phyloP scores from a whole-genome alignment of 2,329 filamentous ascomycete species.

The Nemania diffusa region DNA sequence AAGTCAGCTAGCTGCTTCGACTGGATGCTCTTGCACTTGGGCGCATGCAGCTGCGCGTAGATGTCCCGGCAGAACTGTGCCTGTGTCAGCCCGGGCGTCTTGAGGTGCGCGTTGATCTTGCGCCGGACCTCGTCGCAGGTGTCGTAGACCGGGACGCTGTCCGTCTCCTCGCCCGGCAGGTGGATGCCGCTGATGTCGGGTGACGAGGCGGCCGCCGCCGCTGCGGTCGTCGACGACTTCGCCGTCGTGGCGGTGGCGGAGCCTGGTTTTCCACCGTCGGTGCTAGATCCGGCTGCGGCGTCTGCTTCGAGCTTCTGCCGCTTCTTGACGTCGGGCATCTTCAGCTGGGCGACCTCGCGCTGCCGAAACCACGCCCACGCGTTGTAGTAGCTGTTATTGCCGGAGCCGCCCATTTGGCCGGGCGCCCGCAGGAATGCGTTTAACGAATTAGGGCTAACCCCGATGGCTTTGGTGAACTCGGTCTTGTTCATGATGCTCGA shows the following conservation, averaged over 20 bases:
- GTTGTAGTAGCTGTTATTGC: slow-evolving; percentile 28
- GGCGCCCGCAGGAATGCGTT: slow-evolving; percentile 35
- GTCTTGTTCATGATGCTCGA: slow-evolving; percentile 42
- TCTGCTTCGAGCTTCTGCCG: slow-evolving; percentile 38
- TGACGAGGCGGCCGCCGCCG: slow-evolving; percentile 14
- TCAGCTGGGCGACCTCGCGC: slow-evolving; percentile 40
- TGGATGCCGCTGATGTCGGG: slow-evolving; percentile 54
- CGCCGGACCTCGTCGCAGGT: slow-evolving; percentile 66
- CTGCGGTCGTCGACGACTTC: no score
- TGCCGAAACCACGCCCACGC: slow-evolving; percentile 43
- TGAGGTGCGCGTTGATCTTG: slow-evolving; percentile 65
- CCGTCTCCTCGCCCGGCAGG: slow-evolving; percentile 57
- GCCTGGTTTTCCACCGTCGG: neutral
- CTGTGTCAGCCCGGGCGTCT: slow-evolving; percentile 57
- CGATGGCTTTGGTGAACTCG: slow-evolving; percentile 40
- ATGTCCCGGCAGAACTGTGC: slow-evolving; percentile 60
- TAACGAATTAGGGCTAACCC: slow-evolving; percentile 23
- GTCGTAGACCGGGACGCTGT: slow-evolving; percentile 62
- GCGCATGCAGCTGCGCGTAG: slow-evolving; percentile 50
- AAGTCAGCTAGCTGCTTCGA: slow-evolving; percentile 60
- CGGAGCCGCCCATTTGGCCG: slow-evolving; percentile 34
- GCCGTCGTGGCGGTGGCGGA: neutral
- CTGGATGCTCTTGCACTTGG: slow-evolving; percentile 48
- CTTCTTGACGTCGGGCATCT: slow-evolving; percentile 44
- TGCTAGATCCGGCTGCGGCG: slow-evolving; percentile 12